A percentile compares a stretch with the other conserved stretches of the same genome.
Conservation (phyloP, 2,329 filamentous ascomycete genomes). For the Ophiosphaerella herpotricha region DNA sequence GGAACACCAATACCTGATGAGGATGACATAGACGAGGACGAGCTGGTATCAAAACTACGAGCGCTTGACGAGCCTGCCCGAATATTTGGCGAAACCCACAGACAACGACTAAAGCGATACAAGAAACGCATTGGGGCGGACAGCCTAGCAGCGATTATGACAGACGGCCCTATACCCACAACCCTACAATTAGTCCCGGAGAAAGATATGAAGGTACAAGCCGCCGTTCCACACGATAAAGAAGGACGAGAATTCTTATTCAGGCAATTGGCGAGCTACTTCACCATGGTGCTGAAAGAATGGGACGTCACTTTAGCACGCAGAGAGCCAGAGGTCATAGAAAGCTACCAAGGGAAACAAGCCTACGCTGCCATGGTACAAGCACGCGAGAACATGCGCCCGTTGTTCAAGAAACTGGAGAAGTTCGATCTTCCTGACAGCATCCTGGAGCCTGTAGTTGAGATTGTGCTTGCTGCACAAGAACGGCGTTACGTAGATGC, state of each 20-base stretch:
- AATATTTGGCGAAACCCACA: conserved; percentile 82
- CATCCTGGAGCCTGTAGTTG: conserved; percentile 79
- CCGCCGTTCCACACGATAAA: conserved; percentile 64
- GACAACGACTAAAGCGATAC: conserved; percentile 71
- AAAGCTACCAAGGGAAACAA: conserved; percentile 77
- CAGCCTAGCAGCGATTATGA: conserved; percentile 55
- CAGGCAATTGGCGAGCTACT: conserved; percentile 90
- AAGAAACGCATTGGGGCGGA: conserved; percentile 60
- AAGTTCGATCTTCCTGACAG: conserved; percentile 77
- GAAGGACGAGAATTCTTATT: conserved; percentile 74
- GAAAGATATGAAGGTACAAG: conserved; percentile 80
- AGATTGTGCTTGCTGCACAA: conserved; percentile 91
- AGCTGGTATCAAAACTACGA: conserved; percentile 70
- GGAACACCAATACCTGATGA: conserved; percentile 48
- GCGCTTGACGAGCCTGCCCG: conserved; percentile 71
- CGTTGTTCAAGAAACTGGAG: conserved; percentile 89
- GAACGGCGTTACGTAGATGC: conserved; percentile 92
- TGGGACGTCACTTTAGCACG: conserved; percentile 78
- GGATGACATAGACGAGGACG: conserved; percentile 72
- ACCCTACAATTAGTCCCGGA: conserved; percentile 79
- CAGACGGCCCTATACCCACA: conserved; percentile 83
- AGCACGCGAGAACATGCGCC: conserved; percentile 83
- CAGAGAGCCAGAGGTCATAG: conserved; percentile 62
- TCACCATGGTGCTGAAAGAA: conserved; percentile 90
- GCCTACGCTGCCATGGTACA: conserved; percentile 86